Evolutionary conservation across 768 basidiomycete species (phyloP).

Genomic region (Galerina marginata): DNA sequence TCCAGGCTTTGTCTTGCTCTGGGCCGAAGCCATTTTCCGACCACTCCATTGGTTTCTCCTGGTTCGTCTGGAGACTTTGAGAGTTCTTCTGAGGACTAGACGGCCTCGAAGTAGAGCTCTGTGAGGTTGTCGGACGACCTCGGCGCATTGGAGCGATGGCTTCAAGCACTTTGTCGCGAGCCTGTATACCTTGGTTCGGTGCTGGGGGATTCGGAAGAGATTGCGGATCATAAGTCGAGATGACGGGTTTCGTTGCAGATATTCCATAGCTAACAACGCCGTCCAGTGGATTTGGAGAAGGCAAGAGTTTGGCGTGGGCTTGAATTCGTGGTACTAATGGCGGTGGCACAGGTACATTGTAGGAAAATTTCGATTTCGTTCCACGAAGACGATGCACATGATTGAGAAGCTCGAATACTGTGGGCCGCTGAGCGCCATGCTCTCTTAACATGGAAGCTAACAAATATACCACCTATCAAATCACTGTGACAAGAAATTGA

Average conservation of each 20-base stretch:
- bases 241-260: constrained; percentile 20
- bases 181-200: constrained; percentile 63
- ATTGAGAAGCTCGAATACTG: constrained; percentile 84
- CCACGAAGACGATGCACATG: constrained; percentile 88
- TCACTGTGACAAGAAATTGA: not conserved
- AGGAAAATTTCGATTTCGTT: constrained; percentile 80
- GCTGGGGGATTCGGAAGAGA: constrained; percentile 3
- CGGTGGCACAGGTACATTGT: constrained; percentile 58
- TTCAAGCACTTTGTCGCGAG: constrained; percentile 78
- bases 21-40: constrained; percentile 39
- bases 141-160: constrained; percentile 82
- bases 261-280: constrained; percentile 32
- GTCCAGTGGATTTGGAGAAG: constrained; percentile 31
- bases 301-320: constrained; percentile 13
- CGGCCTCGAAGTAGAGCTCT: constrained; percentile 34
- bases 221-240: constrained; percentile 19
- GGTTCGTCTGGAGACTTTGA: constrained; percentile 8
- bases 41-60: constrained; percentile 34
- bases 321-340: constrained; percentile 46
- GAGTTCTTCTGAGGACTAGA: constrained; percentile 37
- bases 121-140: constrained; percentile 56
- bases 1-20: constrained; percentile 58
- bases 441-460: constrained; percentile 92
- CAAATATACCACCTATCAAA: constrained; percentile 15
- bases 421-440: constrained; percentile 84